Evolutionary conservation across 495 filamentous ascomycete genomes (phyloP).

Genomic region (Aspergillus nanangensis): DNA sequence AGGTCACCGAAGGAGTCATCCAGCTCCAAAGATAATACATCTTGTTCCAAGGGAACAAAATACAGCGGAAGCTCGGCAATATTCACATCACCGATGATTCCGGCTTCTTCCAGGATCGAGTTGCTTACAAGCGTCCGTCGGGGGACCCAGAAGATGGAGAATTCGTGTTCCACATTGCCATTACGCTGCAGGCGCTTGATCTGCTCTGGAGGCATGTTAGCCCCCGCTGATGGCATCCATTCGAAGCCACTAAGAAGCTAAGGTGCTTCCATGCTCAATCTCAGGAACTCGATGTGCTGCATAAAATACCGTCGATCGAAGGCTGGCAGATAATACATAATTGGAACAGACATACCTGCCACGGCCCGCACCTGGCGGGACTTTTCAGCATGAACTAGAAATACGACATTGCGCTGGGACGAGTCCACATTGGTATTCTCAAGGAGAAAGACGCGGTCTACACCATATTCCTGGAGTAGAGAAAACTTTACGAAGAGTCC

Average conservation of each 20-base stretch:
- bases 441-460: slow-evolving; percentile 92
- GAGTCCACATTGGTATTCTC: slow-evolving; percentile 92
- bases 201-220: slow-evolving; percentile 69
- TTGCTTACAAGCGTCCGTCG: slow-evolving; percentile 88
- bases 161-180: slow-evolving; percentile 85
- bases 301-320: too few relatives aligned
- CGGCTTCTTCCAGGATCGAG: slow-evolving; percentile 86
- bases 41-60: slow-evolving; percentile 87
- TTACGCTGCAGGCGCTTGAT: slow-evolving; percentile 83
- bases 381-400: slow-evolving; percentile 85
- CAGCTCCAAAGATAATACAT: slow-evolving; percentile 86
- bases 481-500: slow-evolving; percentile 93
- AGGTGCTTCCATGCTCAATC: too few relatives aligned
- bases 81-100: slow-evolving; percentile 87
- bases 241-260: slow-evolving; percentile 26
- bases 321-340: too few relatives aligned
- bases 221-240: slow-evolving; percentile 52
- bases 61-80: slow-evolving; percentile 80
- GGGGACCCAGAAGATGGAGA: slow-evolving; percentile 90
- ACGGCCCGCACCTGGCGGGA: slow-evolving; percentile 74
- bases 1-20: slow-evolving; percentile 82
- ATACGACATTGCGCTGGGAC: slow-evolving; percentile 92
- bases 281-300: too few relatives aligned
- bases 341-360: slow-evolving; percentile 68
- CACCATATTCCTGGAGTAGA: slow-evolving; percentile 84